These are phyloP conservation scores for Galerina sulciceps DNA, from an alignment of 768 basidiomycete species.

Conservation along the genomic window DNA sequence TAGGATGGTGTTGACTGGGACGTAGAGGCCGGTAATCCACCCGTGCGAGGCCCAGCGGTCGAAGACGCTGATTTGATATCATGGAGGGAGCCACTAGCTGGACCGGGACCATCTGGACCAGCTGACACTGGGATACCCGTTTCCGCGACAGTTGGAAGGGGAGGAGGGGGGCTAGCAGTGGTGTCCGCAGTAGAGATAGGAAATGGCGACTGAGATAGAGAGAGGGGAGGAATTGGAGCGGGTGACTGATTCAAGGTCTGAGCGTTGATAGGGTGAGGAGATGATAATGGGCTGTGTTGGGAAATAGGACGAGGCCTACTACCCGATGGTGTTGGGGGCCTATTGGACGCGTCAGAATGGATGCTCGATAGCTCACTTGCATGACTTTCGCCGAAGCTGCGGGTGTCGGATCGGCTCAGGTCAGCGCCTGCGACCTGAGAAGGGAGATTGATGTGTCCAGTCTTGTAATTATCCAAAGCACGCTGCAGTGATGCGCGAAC, in stretches of 20 bases:
- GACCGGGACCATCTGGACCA: constrained; percentile 63
- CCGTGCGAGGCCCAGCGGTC: constrained; percentile 38
- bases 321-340: constrained; percentile 16
- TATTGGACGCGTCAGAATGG: constrained; percentile 27
- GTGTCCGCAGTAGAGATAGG: constrained; percentile 61
- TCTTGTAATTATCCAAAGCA: constrained; percentile 78
- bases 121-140: constrained; percentile 75
- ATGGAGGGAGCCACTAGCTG: constrained; percentile 64
- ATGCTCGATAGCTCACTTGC: constrained; percentile 72
- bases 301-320: constrained; percentile 24
- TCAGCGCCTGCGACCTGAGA: constrained; percentile 51
- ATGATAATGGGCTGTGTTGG: constrained; percentile 14
- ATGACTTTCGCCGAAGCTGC: constrained; percentile 86
- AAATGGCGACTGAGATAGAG: constrained; percentile 40
- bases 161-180: constrained; percentile 22
- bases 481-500: constrained; percentile 77
- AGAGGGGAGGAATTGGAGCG: constrained; percentile 35
- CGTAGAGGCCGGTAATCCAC: constrained; percentile 28
- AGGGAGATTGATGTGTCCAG: constrained; percentile 62
- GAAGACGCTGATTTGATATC: constrained; percentile 48
- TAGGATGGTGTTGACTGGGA: constrained; percentile 28
- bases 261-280: constrained; percentile 36
- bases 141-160: constrained; percentile 65
- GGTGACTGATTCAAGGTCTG: constrained; percentile 43
- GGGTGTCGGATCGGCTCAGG: constrained; percentile 72